A percentile compares a stretch with the other conserved stretches of the same genome.
phyloP scores from a whole-genome alignment of 768 basidiomycete genomes.

The Mycena indigotica region DNA sequence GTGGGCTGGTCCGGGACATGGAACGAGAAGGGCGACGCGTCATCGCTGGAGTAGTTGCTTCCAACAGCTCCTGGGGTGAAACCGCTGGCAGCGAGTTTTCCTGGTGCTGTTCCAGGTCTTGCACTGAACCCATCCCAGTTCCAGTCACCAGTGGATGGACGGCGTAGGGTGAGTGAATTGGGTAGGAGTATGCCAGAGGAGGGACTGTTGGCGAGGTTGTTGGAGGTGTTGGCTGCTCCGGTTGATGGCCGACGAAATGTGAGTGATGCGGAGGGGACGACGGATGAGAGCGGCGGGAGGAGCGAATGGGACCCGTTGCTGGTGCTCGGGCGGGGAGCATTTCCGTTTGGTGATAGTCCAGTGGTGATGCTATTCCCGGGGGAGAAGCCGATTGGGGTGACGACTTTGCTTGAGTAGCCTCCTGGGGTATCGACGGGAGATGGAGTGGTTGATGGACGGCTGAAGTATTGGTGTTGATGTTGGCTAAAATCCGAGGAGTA shows the following conservation, averaged over 20 bases:
- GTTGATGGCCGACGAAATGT: conserved; percentile 1
- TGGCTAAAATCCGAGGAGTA: conserved; percentile 3
- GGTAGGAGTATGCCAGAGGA: conserved; percentile 55
- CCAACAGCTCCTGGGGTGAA: conserved; percentile 34
- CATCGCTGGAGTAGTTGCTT: conserved; percentile 26
- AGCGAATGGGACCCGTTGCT: conserved; percentile 40
- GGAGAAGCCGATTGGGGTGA: conserved; percentile 10
- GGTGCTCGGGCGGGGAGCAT: conserved; percentile 30
- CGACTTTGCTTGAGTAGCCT: not conserved
- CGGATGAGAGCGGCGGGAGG: conserved; percentile 73
- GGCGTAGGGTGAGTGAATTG: conserved; percentile 52
- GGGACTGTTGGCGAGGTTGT: conserved; percentile 29
- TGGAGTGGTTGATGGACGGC: conserved; percentile 20
- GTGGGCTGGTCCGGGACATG: conserved; percentile 28
- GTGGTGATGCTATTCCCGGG: conserved; percentile 2
- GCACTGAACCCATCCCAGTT: conserved; percentile 28
- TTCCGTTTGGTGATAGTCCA: not conserved
- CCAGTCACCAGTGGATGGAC: conserved; percentile 53
- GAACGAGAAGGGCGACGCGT: conserved; percentile 62
- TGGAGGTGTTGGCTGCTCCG: conserved; percentile 32
- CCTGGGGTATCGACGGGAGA: conserved; percentile 8
- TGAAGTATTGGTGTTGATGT: conserved; percentile 29
- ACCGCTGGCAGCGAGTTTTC: conserved; percentile 60
- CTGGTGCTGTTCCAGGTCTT: conserved; percentile 74
- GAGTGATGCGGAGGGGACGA: conserved; percentile 72